A percentile compares a stretch with the other conserved stretches of the same genome.
Conservation (phyloP, 306 rosid species). For the Ochetophila trinervis region DNA sequence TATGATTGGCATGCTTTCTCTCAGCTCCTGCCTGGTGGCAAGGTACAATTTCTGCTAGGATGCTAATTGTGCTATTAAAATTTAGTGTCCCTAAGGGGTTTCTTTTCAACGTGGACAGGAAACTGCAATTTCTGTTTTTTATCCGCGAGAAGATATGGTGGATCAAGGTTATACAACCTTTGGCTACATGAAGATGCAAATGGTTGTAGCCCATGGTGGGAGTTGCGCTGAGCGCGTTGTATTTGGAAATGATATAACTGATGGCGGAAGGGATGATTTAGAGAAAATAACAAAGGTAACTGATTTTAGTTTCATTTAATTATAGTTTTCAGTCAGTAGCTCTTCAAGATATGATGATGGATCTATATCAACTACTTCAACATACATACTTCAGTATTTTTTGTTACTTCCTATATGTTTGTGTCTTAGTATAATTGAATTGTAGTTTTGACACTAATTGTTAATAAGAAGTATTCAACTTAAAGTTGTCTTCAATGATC, state of each 20-base stretch:
- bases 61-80: conserved; percentile 12
- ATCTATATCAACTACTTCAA: no score
- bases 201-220: conserved; percentile 99
- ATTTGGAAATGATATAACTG: conserved; percentile 80
- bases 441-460: not conserved
- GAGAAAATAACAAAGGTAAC: conserved; percentile 92
- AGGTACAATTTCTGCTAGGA: conserved; percentile 50
- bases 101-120: conserved; percentile 51
- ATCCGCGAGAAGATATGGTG: conserved; percentile 90
- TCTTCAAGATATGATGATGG: not conserved
- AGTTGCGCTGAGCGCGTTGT: conserved; percentile 82
- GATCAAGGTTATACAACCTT: conserved; percentile 97
- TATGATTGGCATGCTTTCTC: conserved; percentile 99
- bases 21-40: conserved; percentile 97
- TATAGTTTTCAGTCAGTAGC: conserved; percentile 3
- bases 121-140: conserved; percentile 90
- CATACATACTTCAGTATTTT: no score
- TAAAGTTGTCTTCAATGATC: no score
- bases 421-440: not conserved
- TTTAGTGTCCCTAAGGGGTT: conserved; percentile 21
- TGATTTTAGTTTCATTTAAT: not conserved
- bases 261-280: conserved; percentile 90
- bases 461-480: no score
- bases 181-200: conserved; percentile 94
- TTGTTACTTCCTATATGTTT: not conserved